Conservation (phyloP, 768 basidiomycete species). For the Lactifluus echinatus region DNA sequence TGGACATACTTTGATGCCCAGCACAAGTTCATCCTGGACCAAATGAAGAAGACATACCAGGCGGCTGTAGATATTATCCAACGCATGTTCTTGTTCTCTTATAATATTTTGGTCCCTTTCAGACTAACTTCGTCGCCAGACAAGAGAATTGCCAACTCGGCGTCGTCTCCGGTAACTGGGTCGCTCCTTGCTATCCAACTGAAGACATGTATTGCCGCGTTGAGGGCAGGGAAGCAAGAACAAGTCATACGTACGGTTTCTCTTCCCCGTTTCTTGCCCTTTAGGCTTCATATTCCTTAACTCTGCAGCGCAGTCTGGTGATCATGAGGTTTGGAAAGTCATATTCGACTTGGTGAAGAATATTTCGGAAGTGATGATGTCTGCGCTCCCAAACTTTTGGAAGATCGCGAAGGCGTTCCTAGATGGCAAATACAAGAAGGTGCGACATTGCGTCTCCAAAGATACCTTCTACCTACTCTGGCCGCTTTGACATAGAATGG, state of each 20-base stretch:
- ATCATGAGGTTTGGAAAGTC: conserved; percentile 75
- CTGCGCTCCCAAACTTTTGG: conserved; percentile 91
- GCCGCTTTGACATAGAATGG: conserved; percentile 20
- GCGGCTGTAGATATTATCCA: conserved; percentile 42
- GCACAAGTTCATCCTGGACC: conserved; percentile 75
- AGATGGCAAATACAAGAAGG: conserved; percentile 90
- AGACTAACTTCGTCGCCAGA: conserved; percentile 29
- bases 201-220: conserved; percentile 46
- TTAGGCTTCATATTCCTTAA: neutral
- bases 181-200: conserved; percentile 47
- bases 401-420: conserved; percentile 83
- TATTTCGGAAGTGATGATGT: conserved; percentile 76
- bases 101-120: neutral
- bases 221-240: conserved; percentile 61
- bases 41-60: conserved; percentile 57
- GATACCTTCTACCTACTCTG: neutral
- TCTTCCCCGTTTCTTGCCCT: neutral
- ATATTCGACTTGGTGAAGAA: conserved; percentile 73
- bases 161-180: conserved; percentile 31
- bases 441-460: conserved; percentile 25
- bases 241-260: conserved; percentile 42
- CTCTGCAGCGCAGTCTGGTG: conserved; percentile 53
- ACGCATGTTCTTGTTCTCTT: conserved; percentile 36
- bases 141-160: conserved; percentile 35
- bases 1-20: conserved; percentile 97